Conservation (phyloP, 371 early-diverging fungal species). For the Mucor velutinosus region DNA sequence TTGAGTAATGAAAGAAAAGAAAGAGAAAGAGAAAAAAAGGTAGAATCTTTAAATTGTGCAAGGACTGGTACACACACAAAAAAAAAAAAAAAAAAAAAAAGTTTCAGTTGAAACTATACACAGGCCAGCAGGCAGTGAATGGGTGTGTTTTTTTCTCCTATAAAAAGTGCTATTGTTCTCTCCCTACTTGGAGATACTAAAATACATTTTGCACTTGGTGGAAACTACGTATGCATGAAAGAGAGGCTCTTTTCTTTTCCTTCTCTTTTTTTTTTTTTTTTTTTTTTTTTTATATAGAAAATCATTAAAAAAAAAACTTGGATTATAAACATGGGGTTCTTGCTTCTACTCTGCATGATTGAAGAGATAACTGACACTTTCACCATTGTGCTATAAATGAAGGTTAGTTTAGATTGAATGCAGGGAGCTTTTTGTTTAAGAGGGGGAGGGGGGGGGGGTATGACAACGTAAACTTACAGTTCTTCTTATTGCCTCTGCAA, state of each 20-base stretch:
- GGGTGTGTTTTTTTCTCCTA: conserved; percentile 6
- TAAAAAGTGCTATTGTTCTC: not conserved
- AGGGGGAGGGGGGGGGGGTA: not conserved
- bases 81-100: conserved; percentile 16
- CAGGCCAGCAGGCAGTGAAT: not conserved
- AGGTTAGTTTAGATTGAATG: conserved; percentile 5
- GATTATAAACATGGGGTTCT: not conserved
- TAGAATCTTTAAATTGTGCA: not conserved
- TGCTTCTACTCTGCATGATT: conserved; percentile 43
- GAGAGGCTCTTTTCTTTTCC: not conserved
- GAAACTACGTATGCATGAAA: too few species aligned
- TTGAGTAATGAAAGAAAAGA: not conserved
- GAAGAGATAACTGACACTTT: conserved; percentile 93
- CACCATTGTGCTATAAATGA: conserved; percentile 85
- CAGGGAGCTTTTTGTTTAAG: not conserved
- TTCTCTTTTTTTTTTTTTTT: conserved; percentile 1
- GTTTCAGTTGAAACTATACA: conserved; percentile 4
- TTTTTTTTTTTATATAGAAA: not conserved
- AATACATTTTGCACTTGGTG: too few species aligned
- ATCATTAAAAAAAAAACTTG: not conserved
- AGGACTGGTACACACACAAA: not conserved
- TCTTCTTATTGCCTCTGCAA: conserved; percentile 97
- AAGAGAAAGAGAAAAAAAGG: not conserved
- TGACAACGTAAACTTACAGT: conserved; percentile 52
- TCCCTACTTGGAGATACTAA: not conserved